Evolutionary conservation across 2,329 filamentous ascomycete genomes (phyloP), one percentile per base, ranked within the genome.

Genomic region (Fusarium secorum): DNA sequence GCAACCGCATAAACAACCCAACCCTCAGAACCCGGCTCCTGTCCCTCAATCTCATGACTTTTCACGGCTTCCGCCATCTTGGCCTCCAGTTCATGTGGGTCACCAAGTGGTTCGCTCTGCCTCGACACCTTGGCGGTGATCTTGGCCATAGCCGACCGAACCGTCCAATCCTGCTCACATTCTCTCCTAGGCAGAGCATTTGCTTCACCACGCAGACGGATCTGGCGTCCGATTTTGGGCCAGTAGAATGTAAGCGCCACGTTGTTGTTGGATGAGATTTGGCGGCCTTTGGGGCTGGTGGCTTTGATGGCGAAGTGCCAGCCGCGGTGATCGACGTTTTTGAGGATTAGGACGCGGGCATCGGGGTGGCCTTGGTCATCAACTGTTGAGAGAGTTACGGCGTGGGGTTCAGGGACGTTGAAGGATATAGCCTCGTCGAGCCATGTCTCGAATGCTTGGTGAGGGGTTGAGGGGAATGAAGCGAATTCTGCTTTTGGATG

Each of bases 291-390:
- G 5, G 63, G 63, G 18, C 63, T 65, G 7, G 22, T 39, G 2
- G 24, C 10, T 17, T 65, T 65, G 38, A 44, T 35, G 14, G 63
- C 63, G 64, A 60, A 65, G 26, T 65, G 63, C 63, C 60, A 65
- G 18, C 63, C 63, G 1, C 63, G 60, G 3, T 49, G 20, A 20
- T 65, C 52, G 11, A 65, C 18, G 20, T 65, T 65, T 4, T 65
- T 65, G 2, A 65, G 44, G 9, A 65, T 65, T 7, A 41, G 60
- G 2, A 65, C 30, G 2, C 63, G 44, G 1, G 60, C 63, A 32
- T 65, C 60, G 10, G 63, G 60, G 0, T 1, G 3, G 2, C 63
- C 63, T 7, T 65, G 28, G 0, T 35, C 1, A 36, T 65, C 63
- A 3, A 22, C 41, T 1, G 63, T 65, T 26, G 60, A 65, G 3